Conservation (phyloP, 257 asterid genomes). For the Solanum virginianum region DNA sequence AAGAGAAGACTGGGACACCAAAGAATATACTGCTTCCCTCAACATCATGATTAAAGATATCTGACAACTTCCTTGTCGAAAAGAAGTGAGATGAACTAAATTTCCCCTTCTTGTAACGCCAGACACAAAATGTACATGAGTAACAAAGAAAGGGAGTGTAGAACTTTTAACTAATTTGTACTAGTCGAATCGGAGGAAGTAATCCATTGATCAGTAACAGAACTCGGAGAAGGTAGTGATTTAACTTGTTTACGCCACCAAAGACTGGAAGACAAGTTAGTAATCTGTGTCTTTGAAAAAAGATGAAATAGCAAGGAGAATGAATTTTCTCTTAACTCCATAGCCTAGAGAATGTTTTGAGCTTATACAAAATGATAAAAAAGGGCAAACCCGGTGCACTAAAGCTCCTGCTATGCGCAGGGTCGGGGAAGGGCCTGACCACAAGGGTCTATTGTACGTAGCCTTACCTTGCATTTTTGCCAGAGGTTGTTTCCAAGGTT, state of each 20-base stretch:
- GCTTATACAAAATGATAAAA: background rate
- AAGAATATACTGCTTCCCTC: background rate
- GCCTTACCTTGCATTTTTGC: too few species aligned
- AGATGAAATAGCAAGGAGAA: background rate
- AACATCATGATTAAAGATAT: background rate
- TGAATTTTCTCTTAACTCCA: background rate
- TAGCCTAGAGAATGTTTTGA: background rate
- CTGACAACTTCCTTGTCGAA: background rate
- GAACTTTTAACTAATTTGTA: background rate
- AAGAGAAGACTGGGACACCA: background rate
- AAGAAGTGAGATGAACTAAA: background rate
- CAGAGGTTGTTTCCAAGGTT: too few species aligned
- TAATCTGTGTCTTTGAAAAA: background rate
- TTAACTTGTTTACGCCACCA: background rate
- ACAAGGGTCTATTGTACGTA: too few species aligned
- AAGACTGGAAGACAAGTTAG: background rate
- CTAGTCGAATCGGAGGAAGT: background rate
- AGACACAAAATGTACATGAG: background rate
- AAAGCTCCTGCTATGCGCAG: too few species aligned
- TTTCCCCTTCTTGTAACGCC: background rate
- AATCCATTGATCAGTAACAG: background rate
- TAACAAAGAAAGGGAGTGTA: background rate
- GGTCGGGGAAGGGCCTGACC: too few species aligned
- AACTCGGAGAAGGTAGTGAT: background rate
- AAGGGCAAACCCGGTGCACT: too few species aligned